Evolutionary conservation across 2,329 filamentous ascomycete genomes (phyloP).

Genomic region (Ophiostoma sp.): DNA sequence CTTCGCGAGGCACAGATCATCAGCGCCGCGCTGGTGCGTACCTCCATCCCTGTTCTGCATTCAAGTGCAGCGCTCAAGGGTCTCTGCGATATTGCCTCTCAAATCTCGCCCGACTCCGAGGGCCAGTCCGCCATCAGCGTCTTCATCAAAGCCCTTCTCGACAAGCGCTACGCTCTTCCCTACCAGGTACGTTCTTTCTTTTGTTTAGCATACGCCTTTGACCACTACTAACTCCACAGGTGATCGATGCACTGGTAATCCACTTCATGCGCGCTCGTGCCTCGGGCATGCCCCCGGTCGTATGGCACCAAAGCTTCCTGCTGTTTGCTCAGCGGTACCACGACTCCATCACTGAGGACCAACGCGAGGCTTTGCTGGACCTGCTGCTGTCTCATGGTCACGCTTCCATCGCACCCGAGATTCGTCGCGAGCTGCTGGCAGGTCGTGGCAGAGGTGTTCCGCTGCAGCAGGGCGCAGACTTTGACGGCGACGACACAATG

Average conservation of each 20-base stretch:
- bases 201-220: neutral
- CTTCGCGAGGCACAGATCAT: conserved; percentile 89
- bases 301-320: conserved; percentile 92
- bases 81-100: conserved; percentile 87
- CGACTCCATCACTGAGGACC: conserved; percentile 89
- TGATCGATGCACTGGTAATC: conserved; percentile 90
- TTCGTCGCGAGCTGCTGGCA: conserved; percentile 79
- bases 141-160: conserved; percentile 85
- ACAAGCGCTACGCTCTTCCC: conserved; percentile 95
- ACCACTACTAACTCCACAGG: conserved; percentile 35
- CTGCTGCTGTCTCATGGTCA: conserved; percentile 80
- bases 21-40: conserved; percentile 73
- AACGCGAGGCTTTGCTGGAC: conserved; percentile 83
- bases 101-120: conserved; percentile 79
- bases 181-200: conserved; percentile 52
- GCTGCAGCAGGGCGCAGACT: conserved; percentile 50
- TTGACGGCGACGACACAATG: conserved; percentile 90
- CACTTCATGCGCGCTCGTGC: conserved; percentile 61
- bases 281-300: conserved; percentile 59
- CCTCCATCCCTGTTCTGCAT: conserved; percentile 85
- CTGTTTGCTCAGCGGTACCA: conserved; percentile 92
- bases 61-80: conserved; percentile 87
- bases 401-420: conserved; percentile 81
- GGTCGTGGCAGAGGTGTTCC: conserved; percentile 78
- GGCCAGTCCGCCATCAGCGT: conserved; percentile 89